Conservation (phyloP, 2,329 filamentous ascomycete species). For the Epicoccum nigrum region DNA sequence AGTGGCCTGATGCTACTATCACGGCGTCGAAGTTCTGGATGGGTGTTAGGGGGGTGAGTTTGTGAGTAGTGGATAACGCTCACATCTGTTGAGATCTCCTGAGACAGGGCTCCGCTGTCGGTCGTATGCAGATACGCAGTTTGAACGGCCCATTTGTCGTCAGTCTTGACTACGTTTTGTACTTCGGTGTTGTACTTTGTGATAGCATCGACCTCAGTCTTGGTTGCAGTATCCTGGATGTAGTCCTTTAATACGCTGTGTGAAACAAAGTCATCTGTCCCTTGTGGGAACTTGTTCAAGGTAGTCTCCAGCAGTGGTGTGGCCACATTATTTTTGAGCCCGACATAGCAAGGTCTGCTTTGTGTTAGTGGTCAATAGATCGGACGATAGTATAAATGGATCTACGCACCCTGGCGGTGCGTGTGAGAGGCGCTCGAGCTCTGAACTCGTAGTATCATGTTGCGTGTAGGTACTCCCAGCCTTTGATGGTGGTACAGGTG, state of each 20-base stretch:
- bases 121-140: conserved; percentile 52
- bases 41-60: neutral
- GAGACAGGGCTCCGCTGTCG: conserved; percentile 18
- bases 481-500: conserved; percentile 34
- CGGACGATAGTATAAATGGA: neutral
- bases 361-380: neutral
- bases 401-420: conserved; percentile 58
- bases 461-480: conserved; percentile 26
- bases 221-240: conserved; percentile 63
- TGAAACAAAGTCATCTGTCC: conserved; percentile 64
- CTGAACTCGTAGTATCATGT: conserved; percentile 14
- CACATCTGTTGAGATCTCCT: conserved; percentile 8
- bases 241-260: conserved; percentile 65
- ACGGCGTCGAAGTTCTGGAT: conserved; percentile 56
- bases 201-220: conserved; percentile 57
- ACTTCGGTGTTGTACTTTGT: conserved; percentile 67
- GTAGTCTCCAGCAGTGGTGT: conserved; percentile 58
- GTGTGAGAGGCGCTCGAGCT: conserved; percentile 41
- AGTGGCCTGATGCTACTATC: conserved; percentile 62
- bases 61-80: accelerated
- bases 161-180: conserved; percentile 56
- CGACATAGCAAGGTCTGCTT: conserved; percentile 58
- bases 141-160: conserved; percentile 58
- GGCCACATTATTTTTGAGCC: conserved; percentile 61
- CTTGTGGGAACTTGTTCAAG: conserved; percentile 62